Conservation (phyloP, 805 yeast genomes). For the Saccharomycopsis fodiens region DNA sequence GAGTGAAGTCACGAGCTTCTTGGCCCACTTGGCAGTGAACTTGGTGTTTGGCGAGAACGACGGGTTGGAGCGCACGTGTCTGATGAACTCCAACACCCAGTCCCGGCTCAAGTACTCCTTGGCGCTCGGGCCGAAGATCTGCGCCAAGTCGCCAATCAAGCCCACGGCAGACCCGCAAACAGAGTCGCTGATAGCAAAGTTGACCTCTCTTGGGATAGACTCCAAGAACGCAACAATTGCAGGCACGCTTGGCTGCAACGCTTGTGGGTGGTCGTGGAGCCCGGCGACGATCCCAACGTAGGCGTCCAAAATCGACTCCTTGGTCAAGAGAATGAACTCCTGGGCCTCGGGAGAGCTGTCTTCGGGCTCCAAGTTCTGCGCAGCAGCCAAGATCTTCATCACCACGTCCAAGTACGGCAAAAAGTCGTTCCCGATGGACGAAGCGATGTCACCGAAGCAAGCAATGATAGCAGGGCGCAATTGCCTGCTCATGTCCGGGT, state of each 20-base stretch:
- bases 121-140: slow-evolving; percentile 70
- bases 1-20: slow-evolving; percentile 43
- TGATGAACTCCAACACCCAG: slow-evolving; percentile 77
- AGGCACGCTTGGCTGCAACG: slow-evolving; percentile 55
- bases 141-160: slow-evolving; percentile 84
- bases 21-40: slow-evolving; percentile 97
- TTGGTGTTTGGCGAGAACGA: slow-evolving; percentile 58
- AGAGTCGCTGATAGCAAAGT: slow-evolving; percentile 54
- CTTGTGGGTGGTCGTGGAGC: slow-evolving; percentile 58
- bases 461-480: slow-evolving; percentile 83
- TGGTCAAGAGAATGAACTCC: slow-evolving; percentile 64
- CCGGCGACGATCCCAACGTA: slow-evolving; percentile 95
- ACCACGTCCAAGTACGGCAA: slow-evolving; percentile 71
- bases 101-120: slow-evolving; percentile 56
- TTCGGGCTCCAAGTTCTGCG: slow-evolving; percentile 54
- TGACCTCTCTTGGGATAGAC: slow-evolving; percentile 49
- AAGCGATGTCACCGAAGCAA: slow-evolving; percentile 93
- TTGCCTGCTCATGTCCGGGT: slow-evolving; percentile 64
- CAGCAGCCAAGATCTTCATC: slow-evolving; percentile 66
- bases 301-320: slow-evolving; percentile 89
- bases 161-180: slow-evolving; percentile 84
- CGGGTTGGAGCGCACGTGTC: slow-evolving; percentile 58
- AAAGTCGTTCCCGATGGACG: slow-evolving; percentile 74
- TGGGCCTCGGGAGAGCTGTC: slow-evolving; percentile 66
- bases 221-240: slow-evolving; percentile 66